Evolutionary conservation across 2,329 filamentous ascomycete species (phyloP).

Genomic region (Davidsoniella australis): DNA sequence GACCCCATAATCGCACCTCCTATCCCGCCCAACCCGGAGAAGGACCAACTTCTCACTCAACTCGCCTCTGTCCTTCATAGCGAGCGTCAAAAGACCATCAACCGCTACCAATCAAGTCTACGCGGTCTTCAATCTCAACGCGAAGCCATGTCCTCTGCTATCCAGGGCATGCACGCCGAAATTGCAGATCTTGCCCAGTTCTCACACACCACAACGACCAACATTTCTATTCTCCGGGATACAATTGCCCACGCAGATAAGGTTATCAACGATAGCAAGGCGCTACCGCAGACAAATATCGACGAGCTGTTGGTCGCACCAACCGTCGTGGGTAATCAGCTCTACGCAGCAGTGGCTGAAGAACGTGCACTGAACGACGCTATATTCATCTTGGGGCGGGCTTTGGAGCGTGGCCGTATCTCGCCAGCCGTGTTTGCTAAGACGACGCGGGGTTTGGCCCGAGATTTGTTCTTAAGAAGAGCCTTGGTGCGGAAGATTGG

Average conservation of each 20-base stretch:
- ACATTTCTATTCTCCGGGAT: conserved; percentile 61
- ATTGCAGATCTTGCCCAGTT: conserved; percentile 53
- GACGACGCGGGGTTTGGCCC: conserved; percentile 54
- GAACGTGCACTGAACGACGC: conserved; percentile 75
- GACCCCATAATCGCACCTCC: conserved; percentile 49
- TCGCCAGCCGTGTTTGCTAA: conserved; percentile 59
- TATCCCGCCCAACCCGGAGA: conserved; percentile 89
- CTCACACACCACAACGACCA: conserved; percentile 52
- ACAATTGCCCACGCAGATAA: conserved; percentile 63
- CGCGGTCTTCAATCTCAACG: conserved; percentile 65
- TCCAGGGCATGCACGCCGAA: conserved; percentile 56
- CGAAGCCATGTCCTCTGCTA: conserved; percentile 53
- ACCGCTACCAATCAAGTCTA: conserved; percentile 58
- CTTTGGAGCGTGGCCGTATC: conserved; percentile 56
- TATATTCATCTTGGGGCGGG: conserved; percentile 63
- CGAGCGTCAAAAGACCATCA: conserved; percentile 50
- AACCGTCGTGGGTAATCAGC: conserved; percentile 79
- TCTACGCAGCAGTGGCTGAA: conserved; percentile 79
- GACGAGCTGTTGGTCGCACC: conserved; percentile 89
- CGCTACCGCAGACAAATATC: conserved; percentile 54
- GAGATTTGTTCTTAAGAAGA: conserved; percentile 75
- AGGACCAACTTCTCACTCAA: conserved; percentile 67
- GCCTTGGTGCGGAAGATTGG: conserved; percentile 64
- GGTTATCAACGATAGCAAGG: conserved; percentile 56
- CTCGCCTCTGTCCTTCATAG: conserved; percentile 53